Evolutionary conservation across 2,329 filamentous ascomycete genomes (phyloP).

Genomic region (Colletotrichum spinosum): DNA sequence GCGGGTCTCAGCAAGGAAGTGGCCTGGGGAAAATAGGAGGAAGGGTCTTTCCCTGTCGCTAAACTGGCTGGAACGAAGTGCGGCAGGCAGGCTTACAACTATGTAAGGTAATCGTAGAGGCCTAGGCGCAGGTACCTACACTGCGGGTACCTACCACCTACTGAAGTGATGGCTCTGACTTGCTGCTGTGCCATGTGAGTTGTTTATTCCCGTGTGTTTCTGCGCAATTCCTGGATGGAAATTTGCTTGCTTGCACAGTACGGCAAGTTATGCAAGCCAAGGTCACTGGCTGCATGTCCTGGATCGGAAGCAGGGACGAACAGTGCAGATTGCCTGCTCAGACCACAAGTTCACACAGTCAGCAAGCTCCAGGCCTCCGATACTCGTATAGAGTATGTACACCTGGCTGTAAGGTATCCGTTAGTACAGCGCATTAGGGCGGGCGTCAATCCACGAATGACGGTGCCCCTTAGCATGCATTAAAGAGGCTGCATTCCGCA

Average conservation of each 20-base stretch:
- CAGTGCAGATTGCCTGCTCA: background rate
- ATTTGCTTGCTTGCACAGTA: conserved; percentile 32
- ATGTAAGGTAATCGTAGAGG: too few relatives aligned
- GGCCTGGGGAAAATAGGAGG: conserved; percentile 33
- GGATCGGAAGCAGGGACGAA: conserved; percentile 7
- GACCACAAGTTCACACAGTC: background rate
- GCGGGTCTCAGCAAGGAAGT: conserved; percentile 30
- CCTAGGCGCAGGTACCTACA: too few relatives aligned
- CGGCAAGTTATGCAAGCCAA: conserved; percentile 19
- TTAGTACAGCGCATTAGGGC: background rate
- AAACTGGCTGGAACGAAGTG: background rate
- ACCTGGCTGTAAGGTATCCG: too few relatives aligned
- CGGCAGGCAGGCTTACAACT: background rate
- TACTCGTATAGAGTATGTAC: conserved; percentile 19
- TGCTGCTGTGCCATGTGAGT: conserved; percentile 15
- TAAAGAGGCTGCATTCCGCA: conserved; percentile 33
- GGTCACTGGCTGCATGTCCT: conserved; percentile 7
- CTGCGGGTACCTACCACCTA: too few relatives aligned
- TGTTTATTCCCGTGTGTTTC: conserved; percentile 21
- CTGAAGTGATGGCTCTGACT: conserved; percentile 23
- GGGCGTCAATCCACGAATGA: conserved; percentile 22
- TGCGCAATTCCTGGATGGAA: conserved; percentile 17
- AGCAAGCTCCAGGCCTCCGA: background rate
- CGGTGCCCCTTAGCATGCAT: conserved; percentile 16
- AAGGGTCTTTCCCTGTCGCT: conserved; percentile 31